Base-by-base conservation (phyloP, 2,329 filamentous ascomycete species). In the Xenoacremonium recifei region DNA sequence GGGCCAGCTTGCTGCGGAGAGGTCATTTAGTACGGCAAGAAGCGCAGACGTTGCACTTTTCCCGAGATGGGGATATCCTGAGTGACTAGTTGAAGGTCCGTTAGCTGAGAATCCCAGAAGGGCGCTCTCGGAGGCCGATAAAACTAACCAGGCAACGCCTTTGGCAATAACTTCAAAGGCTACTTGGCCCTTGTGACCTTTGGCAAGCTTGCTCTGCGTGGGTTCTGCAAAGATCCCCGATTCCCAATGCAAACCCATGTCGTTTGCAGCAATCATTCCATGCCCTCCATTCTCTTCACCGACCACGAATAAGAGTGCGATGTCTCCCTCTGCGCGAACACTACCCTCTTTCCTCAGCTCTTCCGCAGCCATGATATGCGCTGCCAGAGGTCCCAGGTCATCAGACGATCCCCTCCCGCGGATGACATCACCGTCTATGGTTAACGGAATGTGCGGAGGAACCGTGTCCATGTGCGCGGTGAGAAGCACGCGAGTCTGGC, bases 401-500 rank as follows among this genome's bases (percentile, higher is more conserved):
- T 80, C 86, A 11, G 87, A 85, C 39, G 74, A 80, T 29, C 87
- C 87, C 16, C 87, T 78, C 2, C 87, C 87, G 7, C 57, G 65
- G 35, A 65, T 64, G 21, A 55, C 51, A 33, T 71, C 68, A 30
- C 71, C 66, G 36, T 71, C 67, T 5, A 78, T 70, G 27, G 69
- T 71, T 61, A 87, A 85, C 0, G 82, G 82, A 51, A 85, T 82
- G 61, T 77, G 81, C 0, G 84, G 85, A 1, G 85, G 82, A 0
- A 85, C 81, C 6, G 75, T 76, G 58, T 95, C 89, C 59, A 92
- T 89, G 62, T 93, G 87, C 39, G 81, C 87, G 1, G 79, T 81
- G 4, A 89, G 64, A 13, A 87, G 68, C 10, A 84, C 69, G 11
- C 73, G 71, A 0, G 80, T 75, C 9, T 73, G 65, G 17, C 72